Evolutionary conservation across 768 basidiomycete species (phyloP).

Genomic region (Cystobasidium tubakii): DNA sequence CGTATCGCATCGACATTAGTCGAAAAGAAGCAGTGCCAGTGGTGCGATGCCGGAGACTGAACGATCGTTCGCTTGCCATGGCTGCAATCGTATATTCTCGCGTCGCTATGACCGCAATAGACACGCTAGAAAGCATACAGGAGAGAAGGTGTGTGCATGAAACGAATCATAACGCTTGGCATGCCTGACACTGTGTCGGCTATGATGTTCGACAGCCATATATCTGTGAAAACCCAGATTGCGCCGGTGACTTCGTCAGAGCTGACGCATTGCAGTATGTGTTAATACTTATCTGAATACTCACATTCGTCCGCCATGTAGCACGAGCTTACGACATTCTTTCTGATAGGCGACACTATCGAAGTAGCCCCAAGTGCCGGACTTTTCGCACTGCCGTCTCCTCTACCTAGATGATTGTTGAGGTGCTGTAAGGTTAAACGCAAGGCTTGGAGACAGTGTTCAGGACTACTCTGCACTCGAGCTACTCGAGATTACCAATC

Average conservation of each 20-base stretch:
- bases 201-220: constrained; percentile 4
- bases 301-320: neutral
- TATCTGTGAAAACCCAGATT: constrained; percentile 19
- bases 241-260: neutral
- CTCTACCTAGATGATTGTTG: too few species aligned
- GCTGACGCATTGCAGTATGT: constrained; percentile 31
- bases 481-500: too few species aligned
- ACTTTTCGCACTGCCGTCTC: neutral
- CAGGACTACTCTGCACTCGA: too few species aligned
- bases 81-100: constrained; percentile 23
- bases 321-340: neutral
- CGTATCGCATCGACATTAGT: too few species aligned
- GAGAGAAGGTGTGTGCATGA: constrained; percentile 17
- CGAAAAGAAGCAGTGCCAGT: neutral
- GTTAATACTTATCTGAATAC: neutral
- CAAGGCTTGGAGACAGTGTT: too few species aligned
- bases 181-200: too few species aligned
- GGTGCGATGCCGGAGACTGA: neutral
- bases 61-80: constrained; percentile 18
- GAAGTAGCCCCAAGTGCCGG: constrained; percentile 5
- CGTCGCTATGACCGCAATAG: constrained; percentile 30
- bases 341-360: constrained; percentile 4
- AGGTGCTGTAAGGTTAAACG: too few species aligned
- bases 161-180: too few species aligned
- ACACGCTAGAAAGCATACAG: constrained; percentile 32